phyloP scores from a whole-genome alignment of 2,329 filamentous ascomycete species.

The Aaosphaeria arxii region DNA sequence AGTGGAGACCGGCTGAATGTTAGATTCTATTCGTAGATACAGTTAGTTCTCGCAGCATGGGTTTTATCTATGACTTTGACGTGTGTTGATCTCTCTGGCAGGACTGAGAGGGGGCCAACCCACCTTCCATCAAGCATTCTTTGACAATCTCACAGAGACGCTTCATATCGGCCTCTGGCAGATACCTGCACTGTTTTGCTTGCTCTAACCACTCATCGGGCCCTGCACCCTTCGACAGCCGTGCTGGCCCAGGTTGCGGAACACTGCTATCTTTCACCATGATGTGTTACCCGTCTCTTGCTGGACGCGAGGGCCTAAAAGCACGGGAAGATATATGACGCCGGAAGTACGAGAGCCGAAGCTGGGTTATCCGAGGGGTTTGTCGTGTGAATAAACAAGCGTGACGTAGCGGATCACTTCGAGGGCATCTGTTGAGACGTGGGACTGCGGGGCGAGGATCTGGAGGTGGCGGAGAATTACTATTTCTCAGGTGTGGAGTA shows the following conservation, averaged over 20 bases:
- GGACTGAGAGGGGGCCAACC: constrained; percentile 10
- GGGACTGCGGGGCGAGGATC: constrained; percentile 1
- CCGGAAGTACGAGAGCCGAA: neutral
- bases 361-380: constrained; percentile 1
- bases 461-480: neutral
- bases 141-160: constrained; percentile 98
- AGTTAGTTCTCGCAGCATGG: neutral
- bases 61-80: neutral
- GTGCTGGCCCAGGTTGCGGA: constrained; percentile 88
- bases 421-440: constrained; percentile 15
- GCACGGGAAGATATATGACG: too few species aligned
- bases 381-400: constrained; percentile 30
- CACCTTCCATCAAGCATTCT: constrained; percentile 97
- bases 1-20: constrained; percentile 96
- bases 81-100: too few species aligned
- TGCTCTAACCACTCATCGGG: constrained; percentile 96
- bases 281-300: constrained; percentile 1
- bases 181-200: constrained; percentile 94
- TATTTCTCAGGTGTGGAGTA: neutral
- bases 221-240: constrained; percentile 76
- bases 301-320: too few species aligned
- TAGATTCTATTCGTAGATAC: constrained; percentile 66
- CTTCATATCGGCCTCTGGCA: constrained; percentile 97
- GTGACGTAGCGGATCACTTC: constrained; percentile 22
- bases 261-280: constrained; percentile 59